Base-by-base conservation (phyloP, 805 yeast species). In the Candida orba region DNA sequence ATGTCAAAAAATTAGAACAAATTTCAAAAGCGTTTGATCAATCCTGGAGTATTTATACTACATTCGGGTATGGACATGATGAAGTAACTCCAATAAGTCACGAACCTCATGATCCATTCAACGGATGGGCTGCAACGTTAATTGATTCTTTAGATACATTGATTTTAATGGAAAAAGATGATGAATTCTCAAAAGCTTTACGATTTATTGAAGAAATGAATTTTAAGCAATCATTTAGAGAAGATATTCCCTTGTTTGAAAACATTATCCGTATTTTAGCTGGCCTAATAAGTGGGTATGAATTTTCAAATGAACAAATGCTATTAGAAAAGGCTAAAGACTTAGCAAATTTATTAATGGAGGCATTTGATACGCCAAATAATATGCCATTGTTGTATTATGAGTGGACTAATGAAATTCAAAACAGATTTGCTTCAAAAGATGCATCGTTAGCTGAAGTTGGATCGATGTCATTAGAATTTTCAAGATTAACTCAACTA, bases 281-380 rank as follows among this genome's bases (percentile, higher is more conserved):
- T 6, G 81, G 82, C 0, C 56, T 78, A 8, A 42, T 78, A 9
- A 61, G 77, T 2, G 78, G 75, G 0, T 76, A 72, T 48, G 81
- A 78, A 37, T 53, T 78, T 30, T 68, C 78, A 0, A 41, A 53
- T 1, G 64, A 64, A 2, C 45, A 57, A 32, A 45, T 67, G 1
- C 58, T 69, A 14, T 53, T 73, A 8, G 50, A 49, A 1, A 65
- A 69, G 47, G 76, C 79, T 1, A 59, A 59, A 23, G 70, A 72
- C 24, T 53, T 77, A 14, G 81, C 72, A 1, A 72, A 73, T 39
- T 62, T 76, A 42, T 56, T 76, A 30, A 51, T 78, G 51, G 73
- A 75, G 20, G 71, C 81, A 0, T 78, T 76, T 51, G 83, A 78
- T 49, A 76, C 83, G 0, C 81, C 81, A 14, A 76, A 76, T 49